Percentiles rank a stretch among this genome's conserved stretches.
phyloP scores from a whole-genome alignment of 495 filamentous ascomycete species.

The Neurospora intermedia region DNA sequence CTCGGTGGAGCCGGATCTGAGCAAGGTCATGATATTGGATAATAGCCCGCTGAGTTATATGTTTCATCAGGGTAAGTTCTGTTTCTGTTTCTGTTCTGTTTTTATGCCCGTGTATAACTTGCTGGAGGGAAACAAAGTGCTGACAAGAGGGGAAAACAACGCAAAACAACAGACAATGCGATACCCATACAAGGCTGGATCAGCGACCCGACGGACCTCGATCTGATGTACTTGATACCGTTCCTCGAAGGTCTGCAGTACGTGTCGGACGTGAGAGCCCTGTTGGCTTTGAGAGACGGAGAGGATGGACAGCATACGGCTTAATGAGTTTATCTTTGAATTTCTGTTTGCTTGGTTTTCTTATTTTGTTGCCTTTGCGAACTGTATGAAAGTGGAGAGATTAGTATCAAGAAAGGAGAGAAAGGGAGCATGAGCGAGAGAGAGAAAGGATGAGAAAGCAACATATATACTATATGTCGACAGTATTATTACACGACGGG shows the following conservation, averaged over 20 bases:
- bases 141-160: conserved; percentile 6
- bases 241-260: conserved; percentile 91
- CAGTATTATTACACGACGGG: neutral
- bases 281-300: conserved; percentile 78
- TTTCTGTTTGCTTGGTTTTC: neutral
- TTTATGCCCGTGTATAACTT: too few relatives aligned
- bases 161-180: conserved; percentile 66
- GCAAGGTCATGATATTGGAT: conserved; percentile 95
- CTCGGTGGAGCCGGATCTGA: conserved; percentile 90
- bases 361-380: neutral
- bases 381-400: neutral
- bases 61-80: conserved; percentile 81
- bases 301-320: conserved; percentile 52
- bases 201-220: conserved; percentile 80
- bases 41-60: conserved; percentile 97
- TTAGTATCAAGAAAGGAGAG: neutral
- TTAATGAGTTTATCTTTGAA: conserved; percentile 5
- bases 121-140: neutral
- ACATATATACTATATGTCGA: neutral
- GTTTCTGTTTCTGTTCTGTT: neutral
- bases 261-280: conserved; percentile 84
- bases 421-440: neutral
- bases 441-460: neutral
- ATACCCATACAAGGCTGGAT: conserved; percentile 93
- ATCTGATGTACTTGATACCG: conserved; percentile 85